Evolutionary conservation across 495 filamentous ascomycete genomes (phyloP), one percentile per base, ranked within the genome.

Genomic region (Xylaria sp.): DNA sequence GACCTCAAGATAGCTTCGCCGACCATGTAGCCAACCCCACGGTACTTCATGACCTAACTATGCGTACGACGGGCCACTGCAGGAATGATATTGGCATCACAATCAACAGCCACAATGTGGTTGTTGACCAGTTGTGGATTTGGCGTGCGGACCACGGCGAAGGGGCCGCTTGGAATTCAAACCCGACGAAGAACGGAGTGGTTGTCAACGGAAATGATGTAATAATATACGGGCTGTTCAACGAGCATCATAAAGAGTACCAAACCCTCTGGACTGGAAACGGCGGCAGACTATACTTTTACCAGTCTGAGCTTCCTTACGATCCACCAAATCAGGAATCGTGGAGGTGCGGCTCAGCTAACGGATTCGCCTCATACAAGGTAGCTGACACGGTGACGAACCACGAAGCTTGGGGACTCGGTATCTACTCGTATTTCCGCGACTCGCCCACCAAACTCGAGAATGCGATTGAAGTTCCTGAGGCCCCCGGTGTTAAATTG

Each of bases 251-350:
- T 26, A 70, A 75, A 50, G 75, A 77, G 26, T 72, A 77, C 52
- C 77, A 79, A 48, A 79, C 77, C 12, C 71, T 79, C 58, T 79
- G 77, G 77, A 79, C 73, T 41, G 77, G 77, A n/a, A 73, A 79
- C 33, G 71, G 72, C 44, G 77, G 77, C 31, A 74, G 75, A 5
- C 37, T 79, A 11, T 79, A 79, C 62, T 77, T 79, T 68, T 79
- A 79, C 58, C 77, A 79, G 66, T 79, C 77, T 37, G 77, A 79
- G 35, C 72, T 79, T 35, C 77, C 77, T 5, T 79, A 79, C 52
- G 77, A 77, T 21, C 77, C 77, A 6, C 77, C 77, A 31, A 67
- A 74, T 62, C 77, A 79, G 55, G 57, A 70, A 37, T 76, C 72
- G 1, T 79, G 77, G 77, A 79, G 69, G 75, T 69, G 71, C 52